phyloP scores from a whole-genome alignment of 2,329 filamentous ascomycete species.

The Metarhizium brunneum region DNA sequence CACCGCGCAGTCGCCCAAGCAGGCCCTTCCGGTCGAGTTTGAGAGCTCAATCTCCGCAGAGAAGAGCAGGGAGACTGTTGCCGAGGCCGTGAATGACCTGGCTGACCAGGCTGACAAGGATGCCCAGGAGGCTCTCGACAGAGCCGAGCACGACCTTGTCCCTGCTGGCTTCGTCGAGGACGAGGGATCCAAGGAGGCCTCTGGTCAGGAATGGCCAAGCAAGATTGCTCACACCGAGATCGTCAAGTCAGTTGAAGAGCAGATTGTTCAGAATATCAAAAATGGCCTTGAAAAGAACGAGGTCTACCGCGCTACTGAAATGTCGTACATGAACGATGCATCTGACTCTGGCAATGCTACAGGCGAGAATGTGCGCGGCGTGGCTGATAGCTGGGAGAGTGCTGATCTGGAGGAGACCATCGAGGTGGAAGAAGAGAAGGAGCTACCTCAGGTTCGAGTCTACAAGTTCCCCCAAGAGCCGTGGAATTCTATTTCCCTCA shows the following conservation, averaged over 20 bases:
- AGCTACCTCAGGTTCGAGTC: constrained; percentile 60
- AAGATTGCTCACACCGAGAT: not conserved
- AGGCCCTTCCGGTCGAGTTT: constrained; percentile 21
- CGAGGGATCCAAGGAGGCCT: constrained; percentile 13
- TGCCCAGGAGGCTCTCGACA: constrained; percentile 56
- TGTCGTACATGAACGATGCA: constrained; percentile 33
- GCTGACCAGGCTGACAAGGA: constrained; percentile 42
- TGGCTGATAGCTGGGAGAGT: constrained; percentile 89
- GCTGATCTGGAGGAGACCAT: constrained; percentile 63
- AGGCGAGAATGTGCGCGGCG: constrained; percentile 47
- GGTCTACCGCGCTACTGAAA: constrained; percentile 31
- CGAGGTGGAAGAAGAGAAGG: constrained; percentile 59
- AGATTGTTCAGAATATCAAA: constrained; percentile 28
- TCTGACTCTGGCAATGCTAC: constrained; percentile 39
- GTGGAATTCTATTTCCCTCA: constrained; percentile 81
- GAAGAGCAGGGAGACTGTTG: constrained; percentile 62
- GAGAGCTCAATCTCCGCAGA: constrained; percentile 25
- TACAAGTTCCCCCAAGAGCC: constrained; percentile 96
- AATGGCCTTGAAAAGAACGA: constrained; percentile 45
- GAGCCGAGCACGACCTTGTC: constrained; percentile 40
- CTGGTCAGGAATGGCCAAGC: constrained; percentile 16
- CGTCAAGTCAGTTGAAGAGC: constrained; percentile 9
- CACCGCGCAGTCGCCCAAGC: constrained; percentile 11
- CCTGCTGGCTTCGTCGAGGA: constrained; percentile 31
- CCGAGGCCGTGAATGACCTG: constrained; percentile 59